Evolutionary conservation across 805 yeast species (phyloP).

Genomic region (Teunomyces panamensis): DNA sequence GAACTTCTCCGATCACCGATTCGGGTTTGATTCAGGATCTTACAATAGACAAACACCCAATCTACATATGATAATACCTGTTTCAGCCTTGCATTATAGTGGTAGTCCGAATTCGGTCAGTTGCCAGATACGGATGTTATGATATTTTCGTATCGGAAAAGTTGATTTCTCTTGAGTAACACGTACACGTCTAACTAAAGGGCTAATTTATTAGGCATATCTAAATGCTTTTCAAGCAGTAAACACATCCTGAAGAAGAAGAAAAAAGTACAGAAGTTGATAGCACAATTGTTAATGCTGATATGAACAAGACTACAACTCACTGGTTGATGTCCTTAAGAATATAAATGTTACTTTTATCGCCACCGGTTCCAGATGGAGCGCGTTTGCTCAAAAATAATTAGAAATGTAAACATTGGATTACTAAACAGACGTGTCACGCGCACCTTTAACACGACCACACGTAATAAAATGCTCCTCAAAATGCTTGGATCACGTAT

Average conservation of each 20-base stretch:
- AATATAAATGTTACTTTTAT: not conserved
- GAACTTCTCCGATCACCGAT: not conserved
- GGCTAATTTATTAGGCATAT: not conserved
- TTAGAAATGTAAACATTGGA: slow-evolving; percentile 2
- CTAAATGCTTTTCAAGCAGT: not conserved
- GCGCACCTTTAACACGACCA: not conserved
- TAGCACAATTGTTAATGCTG: too few species aligned
- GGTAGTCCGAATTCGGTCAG: not conserved
- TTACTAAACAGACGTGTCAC: slow-evolving; percentile 3
- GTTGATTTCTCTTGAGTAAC: not conserved
- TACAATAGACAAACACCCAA: not conserved
- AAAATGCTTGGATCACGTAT: not conserved
- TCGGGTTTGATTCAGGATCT: not conserved
- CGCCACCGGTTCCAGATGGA: not conserved
- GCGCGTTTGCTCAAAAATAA: slow-evolving; percentile 1
- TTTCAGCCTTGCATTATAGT: not conserved
- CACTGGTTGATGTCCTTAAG: not conserved
- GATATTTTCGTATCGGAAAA: not conserved
- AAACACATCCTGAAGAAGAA: not conserved
- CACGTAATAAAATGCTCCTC: not conserved
- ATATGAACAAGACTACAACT: too few species aligned
- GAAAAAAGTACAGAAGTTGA: not conserved
- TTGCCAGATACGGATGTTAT: not conserved
- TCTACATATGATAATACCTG: not conserved
- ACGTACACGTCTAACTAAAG: not conserved